Evolutionary conservation across 441 rosid species (phyloP), one percentile per base, ranked within the genome.

Genomic region (Populus hybrid): DNA sequence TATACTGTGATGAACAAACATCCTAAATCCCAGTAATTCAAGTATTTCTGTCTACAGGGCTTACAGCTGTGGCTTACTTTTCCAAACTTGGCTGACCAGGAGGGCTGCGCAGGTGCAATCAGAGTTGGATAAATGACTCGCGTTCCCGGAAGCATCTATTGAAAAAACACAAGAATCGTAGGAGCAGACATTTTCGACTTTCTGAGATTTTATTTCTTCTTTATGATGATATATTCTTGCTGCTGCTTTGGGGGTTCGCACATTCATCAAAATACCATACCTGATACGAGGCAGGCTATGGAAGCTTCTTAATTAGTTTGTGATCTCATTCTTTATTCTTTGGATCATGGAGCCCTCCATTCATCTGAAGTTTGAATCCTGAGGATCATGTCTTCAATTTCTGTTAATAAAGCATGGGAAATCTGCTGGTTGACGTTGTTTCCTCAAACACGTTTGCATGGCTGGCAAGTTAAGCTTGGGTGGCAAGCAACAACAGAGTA

Each of bases 221-320:
- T 42, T 33, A 42, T 77, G 11, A 59, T 9, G 23, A 67, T 23
- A 69, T 7, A 26, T 61, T 69, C 28, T 73, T 68, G 16, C 45
- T 86, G 89, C 95, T 91, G 97, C 90, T 92, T 2, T 92, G 97
- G 93, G 97, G 95, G 7, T 92, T 92, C 74, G 78, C 87, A 0
- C 93, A 92, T 76, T 75, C 83, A 24, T 89, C 93, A 72, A 83
- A 56, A 23, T 83, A 84, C 79, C 78, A 84, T 14, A 78, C 81
- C 64, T 82, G 82, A 78, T 7, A 16, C 63, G 28, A 73, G 83
- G 68, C 64, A 9, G 11, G 45, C 45, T 69, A 24, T 59, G 29
- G 73, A 71, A 73, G 75, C 74, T 11, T 42, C 73, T 56, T 53
- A 31, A 7, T 61, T 35, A 7, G 23, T 23, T 66, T 24, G 29